Conservation (phyloP, 169 alveolate species). For the Cryptosporidium meleagridis region DNA sequence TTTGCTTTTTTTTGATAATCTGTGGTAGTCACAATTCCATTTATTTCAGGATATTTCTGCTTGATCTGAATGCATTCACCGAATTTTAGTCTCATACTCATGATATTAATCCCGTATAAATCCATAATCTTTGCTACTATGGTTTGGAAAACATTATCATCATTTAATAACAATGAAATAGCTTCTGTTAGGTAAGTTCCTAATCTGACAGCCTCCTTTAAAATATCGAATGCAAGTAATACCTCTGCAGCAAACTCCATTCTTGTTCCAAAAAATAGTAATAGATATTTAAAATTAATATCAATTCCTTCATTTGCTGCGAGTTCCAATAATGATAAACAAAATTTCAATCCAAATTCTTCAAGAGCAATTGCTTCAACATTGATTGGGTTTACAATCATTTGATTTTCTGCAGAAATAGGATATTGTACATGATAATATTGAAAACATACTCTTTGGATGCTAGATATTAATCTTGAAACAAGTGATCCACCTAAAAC, state of each 20-base stretch:
- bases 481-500: not conserved
- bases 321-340: not conserved
- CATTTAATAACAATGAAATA: not conserved
- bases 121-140: not conserved
- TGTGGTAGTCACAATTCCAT: not conserved
- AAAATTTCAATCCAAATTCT: not conserved
- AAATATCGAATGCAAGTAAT: not conserved
- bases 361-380: not conserved
- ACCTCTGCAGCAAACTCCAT: not conserved
- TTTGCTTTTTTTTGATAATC: not conserved
- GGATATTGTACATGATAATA: not conserved
- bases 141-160: not conserved
- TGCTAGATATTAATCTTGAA: not conserved
- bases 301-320: not conserved
- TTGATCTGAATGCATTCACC: not conserved
- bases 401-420: not conserved
- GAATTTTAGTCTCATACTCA: not conserved
- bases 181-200: not conserved
- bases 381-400: not conserved
- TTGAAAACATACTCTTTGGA: not conserved
- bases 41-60: not conserved
- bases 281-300: not conserved
- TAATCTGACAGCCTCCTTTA: not conserved
- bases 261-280: conserved; percentile 5
- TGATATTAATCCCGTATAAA: not conserved